Base-by-base conservation (phyloP, 768 basidiomycete genomes). In the Lanmaoa pseudosensibilis region DNA sequence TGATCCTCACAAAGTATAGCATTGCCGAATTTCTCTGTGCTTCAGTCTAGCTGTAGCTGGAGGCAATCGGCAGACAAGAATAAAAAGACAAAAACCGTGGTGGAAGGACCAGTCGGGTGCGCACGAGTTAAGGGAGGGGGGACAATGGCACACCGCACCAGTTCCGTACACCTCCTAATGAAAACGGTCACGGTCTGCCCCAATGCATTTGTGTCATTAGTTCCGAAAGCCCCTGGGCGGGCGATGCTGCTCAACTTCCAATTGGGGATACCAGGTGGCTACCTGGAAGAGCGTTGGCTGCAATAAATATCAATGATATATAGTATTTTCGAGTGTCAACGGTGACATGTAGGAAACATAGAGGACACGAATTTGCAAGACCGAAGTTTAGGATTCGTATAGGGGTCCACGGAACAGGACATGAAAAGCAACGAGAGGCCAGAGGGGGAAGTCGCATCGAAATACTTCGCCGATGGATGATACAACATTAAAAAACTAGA, bases 401-500 rank as follows among this genome's bases (percentile, higher is more conserved):
- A 40, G 13, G 38, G 45, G 43, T 44, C 46, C 53, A 46, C 15
- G 47, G 43, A 19, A 53, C 10, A 27, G 21, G 37, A 21, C 23
- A 41, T 38, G 39, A 45, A 32, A 10, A 13, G 38, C 13, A 43
- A 39, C 23, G 36, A 39, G n/a, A 39, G 33, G 45, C 21, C 27
- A 30, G 5, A 25, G n/a, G 33, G 46, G 5, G 30, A 33, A 43
- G 45, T 36, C 37, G 36, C 53, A 41, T 51, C 15, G 57, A 30
- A 2, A 43, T 37, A 41, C 40, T 33, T 54, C 12, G 10, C 27
- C 41, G 16, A 33, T 18, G 41, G 40, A 27, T 58, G 54, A 44
- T 63, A 66, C 60, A 60, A 55, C 50, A 55, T 44, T 15, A 21
- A 43, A 36, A 43, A 38, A 36, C 9, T 12, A 36, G 10, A 30